Base-by-base conservation (phyloP, 208 protist genomes). In the Leishmania martiniquensis region DNA sequence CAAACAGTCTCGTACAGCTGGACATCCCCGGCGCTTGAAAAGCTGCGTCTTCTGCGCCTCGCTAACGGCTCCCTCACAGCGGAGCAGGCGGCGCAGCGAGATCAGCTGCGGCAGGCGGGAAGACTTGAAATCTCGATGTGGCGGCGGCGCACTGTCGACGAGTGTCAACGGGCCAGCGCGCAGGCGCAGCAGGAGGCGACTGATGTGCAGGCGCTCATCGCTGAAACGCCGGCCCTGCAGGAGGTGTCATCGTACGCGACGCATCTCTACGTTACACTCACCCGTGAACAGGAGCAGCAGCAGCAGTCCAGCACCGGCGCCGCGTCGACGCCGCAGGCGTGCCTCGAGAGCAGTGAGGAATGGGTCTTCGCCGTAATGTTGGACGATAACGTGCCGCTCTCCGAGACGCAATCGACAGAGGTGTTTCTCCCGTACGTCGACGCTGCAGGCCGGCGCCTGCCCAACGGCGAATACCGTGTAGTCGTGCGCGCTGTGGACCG, bases 351-450 rank as follows among this genome's bases (percentile, higher is more conserved):
- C 9, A 70, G 67, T 5, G 82, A 86, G 32, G 89, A 92, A 75
- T 97, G 94, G 92, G 84, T 85, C 59, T 97, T 97, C 80, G 91
- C 85, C 0, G 89, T 92, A 17, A 94, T 96, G 94, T 77, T 97
- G 29, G 85, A 96, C 80, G 94, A 97, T 77, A 83, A 85, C 60
- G 89, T 83, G 12, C 70, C 76, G 37, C 83, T 97, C 29, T 91
- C 83, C 45, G 77, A 82, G 72, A 84, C 88, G 66, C 77, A 92
- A 59, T 71, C 63, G 42, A 57, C 76, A 34, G 87, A 90, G 60
- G 86, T 95, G 44, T 93, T 91, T 79, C 76, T 97, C 59, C 94
- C 94, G 39, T 94, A 88, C 77, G 78, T 55, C 72, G 75, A 89
- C 67, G 81, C 84, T 20, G 78, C 85, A 22, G 89, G 87, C 5